Percentiles rank a stretch among this genome's conserved stretches.
These are phyloP conservation scores for Acephala macrosclerotiorum DNA, from an alignment of 2,329 filamentous ascomycete species.

Conservation along the genomic window DNA sequence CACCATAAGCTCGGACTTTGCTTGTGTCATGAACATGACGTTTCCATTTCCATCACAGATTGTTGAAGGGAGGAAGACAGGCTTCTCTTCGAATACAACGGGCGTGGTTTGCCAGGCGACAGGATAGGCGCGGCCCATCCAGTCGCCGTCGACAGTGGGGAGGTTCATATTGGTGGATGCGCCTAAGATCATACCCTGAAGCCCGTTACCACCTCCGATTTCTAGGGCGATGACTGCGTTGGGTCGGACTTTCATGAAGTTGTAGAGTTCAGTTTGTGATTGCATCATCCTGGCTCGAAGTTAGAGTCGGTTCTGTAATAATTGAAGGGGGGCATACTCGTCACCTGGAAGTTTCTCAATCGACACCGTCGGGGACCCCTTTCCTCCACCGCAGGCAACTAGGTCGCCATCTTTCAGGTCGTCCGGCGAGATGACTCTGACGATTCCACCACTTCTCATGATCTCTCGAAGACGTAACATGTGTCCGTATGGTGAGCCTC, in stretches of 20 bases:
- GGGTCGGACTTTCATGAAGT: conserved; percentile 53
- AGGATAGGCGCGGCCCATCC: conserved; percentile 64
- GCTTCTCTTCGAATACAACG: conserved; percentile 55
- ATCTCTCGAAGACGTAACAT: conserved; percentile 60
- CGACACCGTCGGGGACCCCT: conserved; percentile 65
- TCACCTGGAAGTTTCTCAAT: conserved; percentile 66
- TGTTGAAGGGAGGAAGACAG: conserved; percentile 54
- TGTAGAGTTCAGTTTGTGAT: conserved; percentile 60
- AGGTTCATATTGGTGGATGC: conserved; percentile 59
- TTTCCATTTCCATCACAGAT: conserved; percentile 62
- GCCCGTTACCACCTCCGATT: conserved; percentile 69
- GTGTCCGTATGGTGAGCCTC: conserved; percentile 60
- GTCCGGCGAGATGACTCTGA: conserved; percentile 58
- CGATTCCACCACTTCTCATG: conserved; percentile 56
- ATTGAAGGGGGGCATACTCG: conserved; percentile 45
- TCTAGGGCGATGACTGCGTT: conserved; percentile 67
- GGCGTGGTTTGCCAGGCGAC: conserved; percentile 63
- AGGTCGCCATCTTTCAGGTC: conserved; percentile 58
- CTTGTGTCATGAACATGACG: conserved; percentile 56
- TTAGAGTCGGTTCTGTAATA: neutral
- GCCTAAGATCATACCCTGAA: conserved; percentile 64
- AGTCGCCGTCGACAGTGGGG: conserved; percentile 61
- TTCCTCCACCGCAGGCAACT: conserved; percentile 63
- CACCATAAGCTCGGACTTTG: conserved; percentile 53
- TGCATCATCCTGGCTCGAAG: conserved; percentile 48